These are phyloP conservation scores for Termitomyces sp. DNA, from an alignment of 768 basidiomycete species.

Conservation along the genomic window DNA sequence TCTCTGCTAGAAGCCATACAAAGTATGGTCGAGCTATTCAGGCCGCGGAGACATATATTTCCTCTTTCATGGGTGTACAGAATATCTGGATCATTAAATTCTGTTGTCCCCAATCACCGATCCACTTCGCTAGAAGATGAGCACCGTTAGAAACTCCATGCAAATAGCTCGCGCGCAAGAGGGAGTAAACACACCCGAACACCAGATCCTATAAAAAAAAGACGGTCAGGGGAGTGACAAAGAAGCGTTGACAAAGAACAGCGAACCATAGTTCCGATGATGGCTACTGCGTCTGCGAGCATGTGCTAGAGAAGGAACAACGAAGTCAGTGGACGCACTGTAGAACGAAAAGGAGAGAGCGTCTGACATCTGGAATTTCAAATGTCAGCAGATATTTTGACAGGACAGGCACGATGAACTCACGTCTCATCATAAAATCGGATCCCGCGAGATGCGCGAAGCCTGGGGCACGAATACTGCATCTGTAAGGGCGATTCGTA, in stretches of 20 bases:
- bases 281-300: slow-evolving; percentile 91
- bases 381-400: slow-evolving; percentile 5
- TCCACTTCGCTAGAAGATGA: slow-evolving; percentile 17
- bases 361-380: slow-evolving; percentile 36
- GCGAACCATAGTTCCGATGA: slow-evolving; percentile 95
- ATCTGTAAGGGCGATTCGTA: slow-evolving; percentile 92
- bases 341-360: slow-evolving; percentile 6
- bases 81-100: neutral
- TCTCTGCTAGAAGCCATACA: too few species aligned
- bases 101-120: slow-evolving; percentile 10
- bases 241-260: slow-evolving; percentile 2
- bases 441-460: slow-evolving; percentile 94
- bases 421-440: slow-evolving; percentile 97
- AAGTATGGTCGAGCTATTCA: too few species aligned
- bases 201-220: slow-evolving; percentile 62
- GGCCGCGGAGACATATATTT: neutral
- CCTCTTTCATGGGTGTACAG: neutral
- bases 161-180: neutral
- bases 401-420: slow-evolving; percentile 22
- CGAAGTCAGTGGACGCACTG: slow-evolving; percentile 10
- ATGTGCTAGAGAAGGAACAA: slow-evolving; percentile 51
- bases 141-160: neutral
- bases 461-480: slow-evolving; percentile 95
- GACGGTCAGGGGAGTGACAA: slow-evolving; percentile 5
- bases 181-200: slow-evolving; percentile 67